Evolutionary conservation across 2,329 filamentous ascomycete genomes (phyloP).

Genomic region (Pseudocercospora pini-densiflorae): DNA sequence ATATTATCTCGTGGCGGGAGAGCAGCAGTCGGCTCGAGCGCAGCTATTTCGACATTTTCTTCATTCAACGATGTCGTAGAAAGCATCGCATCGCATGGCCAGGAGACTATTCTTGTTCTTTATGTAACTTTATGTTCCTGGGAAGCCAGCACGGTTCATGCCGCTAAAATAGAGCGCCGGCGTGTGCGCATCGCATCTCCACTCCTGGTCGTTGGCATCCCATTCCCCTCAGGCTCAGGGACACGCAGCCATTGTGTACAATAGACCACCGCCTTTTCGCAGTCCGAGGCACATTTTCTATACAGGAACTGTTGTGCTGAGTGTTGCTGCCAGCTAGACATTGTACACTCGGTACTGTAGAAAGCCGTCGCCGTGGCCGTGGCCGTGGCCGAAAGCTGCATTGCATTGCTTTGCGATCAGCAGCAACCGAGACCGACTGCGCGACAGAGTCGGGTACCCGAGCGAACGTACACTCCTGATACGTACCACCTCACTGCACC

Average conservation of each 20-base stretch:
- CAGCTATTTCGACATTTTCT: background rate
- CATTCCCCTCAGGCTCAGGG: background rate
- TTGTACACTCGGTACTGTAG: no score
- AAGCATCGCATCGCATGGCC: background rate
- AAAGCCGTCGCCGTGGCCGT: no score
- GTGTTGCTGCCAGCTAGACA: no score
- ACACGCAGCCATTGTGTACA: background rate
- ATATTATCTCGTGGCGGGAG: background rate
- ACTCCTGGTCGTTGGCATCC: constrained; percentile 1
- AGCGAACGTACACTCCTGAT: background rate
- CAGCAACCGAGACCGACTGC: constrained; percentile 1
- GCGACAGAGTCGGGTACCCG: background rate
- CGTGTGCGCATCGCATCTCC: background rate
- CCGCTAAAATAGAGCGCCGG: background rate
- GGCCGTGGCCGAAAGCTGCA: background rate
- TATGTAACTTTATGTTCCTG: background rate
- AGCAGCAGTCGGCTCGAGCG: background rate
- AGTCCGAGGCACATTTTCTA: no score
- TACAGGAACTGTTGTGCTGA: no score
- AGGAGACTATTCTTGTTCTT: background rate
- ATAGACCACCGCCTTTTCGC: no score
- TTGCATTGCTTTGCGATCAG: background rate
- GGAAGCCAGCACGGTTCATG: background rate
- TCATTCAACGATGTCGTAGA: background rate
- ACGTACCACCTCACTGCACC: background rate